Evolutionary conservation across 169 alveolate species (phyloP), one percentile per base, ranked within the genome.

Genomic region (Plasmodium sp.): DNA sequence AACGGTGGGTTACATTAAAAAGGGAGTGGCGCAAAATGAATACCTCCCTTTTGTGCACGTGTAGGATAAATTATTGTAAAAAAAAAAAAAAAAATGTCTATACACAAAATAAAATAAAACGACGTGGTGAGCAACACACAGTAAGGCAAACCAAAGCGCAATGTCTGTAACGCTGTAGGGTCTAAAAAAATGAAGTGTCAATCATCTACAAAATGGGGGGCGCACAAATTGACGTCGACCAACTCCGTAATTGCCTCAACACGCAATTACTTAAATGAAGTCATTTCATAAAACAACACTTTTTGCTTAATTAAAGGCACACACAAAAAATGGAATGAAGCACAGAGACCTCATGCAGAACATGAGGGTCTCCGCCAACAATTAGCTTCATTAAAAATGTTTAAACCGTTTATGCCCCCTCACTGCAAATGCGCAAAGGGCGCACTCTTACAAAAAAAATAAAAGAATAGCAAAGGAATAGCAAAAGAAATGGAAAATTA

Each of bases 231-330:
- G 12, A 22, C 77, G n/a, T 31, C 39, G 43, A 67, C 39, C 14
- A 67, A 67, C 14, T 67, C 77, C n/a, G 39, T 18, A 67, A 67
- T 67, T 27, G 43, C 16, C 33, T 18, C 33, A 67, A 22, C 1
- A 22, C 41, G 33, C 43, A 67, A 31, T 67, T 67, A 84, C 54
- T 31, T 6, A 84, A 41, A n/a, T 71, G 10, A 41, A 36, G 83
- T 71, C 45, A 4, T 71, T 72, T 43, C 75, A 43, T 22, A 67
- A 22, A 73, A 33, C 54, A 31, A 36, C 12, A 84, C 16, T 72
- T 71, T 83, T 83, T 14, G 16, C 54, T 72, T 84, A 84, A 82
- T 82, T 82, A 67, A 56, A 56, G 43, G 48, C 27, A 84, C 54
- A 84, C 36, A 36, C 54, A 84, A 36, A 84, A 31, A 16, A 84